phyloP scores from a whole-genome alignment of 2,329 filamentous ascomycete species.

The Didymella arachidicola region DNA sequence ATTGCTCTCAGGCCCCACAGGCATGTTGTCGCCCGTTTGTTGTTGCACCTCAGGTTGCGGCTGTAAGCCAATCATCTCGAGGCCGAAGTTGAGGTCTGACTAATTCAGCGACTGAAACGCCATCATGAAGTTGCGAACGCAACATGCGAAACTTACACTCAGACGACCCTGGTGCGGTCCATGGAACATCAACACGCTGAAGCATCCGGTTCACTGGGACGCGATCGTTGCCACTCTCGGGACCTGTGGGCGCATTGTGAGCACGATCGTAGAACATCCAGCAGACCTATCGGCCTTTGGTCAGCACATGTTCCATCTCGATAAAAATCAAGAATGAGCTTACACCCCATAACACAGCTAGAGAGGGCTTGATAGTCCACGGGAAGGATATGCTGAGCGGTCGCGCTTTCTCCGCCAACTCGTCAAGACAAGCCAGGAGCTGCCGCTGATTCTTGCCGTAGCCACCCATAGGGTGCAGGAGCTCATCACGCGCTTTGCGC shows the following conservation, averaged over 20 bases:
- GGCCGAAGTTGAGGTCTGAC: constrained; percentile 45
- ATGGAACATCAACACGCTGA: constrained; percentile 36
- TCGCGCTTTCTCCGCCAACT: constrained; percentile 51
- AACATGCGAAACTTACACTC: constrained; percentile 45
- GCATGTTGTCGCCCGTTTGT: constrained; percentile 26
- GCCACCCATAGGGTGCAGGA: constrained; percentile 31
- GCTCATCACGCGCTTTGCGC: constrained; percentile 39
- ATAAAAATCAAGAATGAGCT: constrained; percentile 1
- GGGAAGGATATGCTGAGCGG: constrained; percentile 52
- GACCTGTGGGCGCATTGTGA: constrained; percentile 14
- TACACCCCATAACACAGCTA: constrained; percentile 55
- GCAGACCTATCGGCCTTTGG: constrained; percentile 38
- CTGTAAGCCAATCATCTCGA: constrained; percentile 38
- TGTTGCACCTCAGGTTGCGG: constrained; percentile 41
- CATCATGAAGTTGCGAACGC: constrained; percentile 19
- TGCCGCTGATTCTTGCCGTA: constrained; percentile 46
- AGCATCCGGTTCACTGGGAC: constrained; percentile 39
- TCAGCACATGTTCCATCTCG: constrained; percentile 2
- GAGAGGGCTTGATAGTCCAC: constrained; percentile 55
- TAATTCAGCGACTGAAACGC: constrained; percentile 42
- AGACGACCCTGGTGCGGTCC: constrained; percentile 40
- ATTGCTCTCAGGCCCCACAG: constrained; percentile 28
- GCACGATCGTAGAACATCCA: constrained; percentile 49
- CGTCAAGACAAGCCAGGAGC: constrained; percentile 51
- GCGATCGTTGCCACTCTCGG: constrained; percentile 29